phyloP scores from a whole-genome alignment of 352 stramenopile species.

The Blastocystis hominis region DNA sequence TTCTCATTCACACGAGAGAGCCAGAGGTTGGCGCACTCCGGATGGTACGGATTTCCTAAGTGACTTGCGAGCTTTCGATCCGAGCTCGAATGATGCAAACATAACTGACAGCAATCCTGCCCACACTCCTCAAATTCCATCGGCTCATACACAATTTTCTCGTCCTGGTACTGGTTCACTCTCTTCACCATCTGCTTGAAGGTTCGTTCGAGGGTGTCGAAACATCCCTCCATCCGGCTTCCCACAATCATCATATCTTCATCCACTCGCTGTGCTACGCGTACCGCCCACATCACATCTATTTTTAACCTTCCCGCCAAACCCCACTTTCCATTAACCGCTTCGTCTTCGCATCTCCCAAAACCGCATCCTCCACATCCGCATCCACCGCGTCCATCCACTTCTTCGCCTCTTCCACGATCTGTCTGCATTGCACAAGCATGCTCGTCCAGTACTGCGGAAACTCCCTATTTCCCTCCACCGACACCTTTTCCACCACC shows the following conservation, averaged over 20 bases:
- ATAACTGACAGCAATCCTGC: not conserved
- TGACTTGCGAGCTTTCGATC: not conserved
- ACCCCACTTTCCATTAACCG: not conserved
- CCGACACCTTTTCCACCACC: not conserved
- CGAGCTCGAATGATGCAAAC: not conserved
- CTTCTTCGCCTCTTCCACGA: not conserved
- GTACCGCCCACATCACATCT: conserved; percentile 8
- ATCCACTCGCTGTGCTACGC: conserved; percentile 22
- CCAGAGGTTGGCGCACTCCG: conserved; percentile 43
- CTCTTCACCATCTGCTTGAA: conserved; percentile 30
- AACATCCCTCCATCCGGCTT: conserved; percentile 20
- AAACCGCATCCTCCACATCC: not conserved
- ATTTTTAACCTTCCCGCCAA: not conserved
- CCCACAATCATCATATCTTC: conserved; percentile 34
- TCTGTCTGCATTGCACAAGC: conserved; percentile 8
- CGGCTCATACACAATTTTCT: not conserved
- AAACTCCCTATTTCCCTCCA: conserved; percentile 7
- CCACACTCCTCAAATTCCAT: not conserved
- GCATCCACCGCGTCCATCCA: conserved; percentile 13
- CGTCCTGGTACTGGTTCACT: not conserved
- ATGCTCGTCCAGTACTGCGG: conserved; percentile 21
- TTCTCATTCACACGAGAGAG: not conserved
- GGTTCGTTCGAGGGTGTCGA: not conserved
- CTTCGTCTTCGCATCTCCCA: not conserved
- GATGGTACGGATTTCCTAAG: conserved; percentile 12